These are phyloP conservation scores for Wickerhamomyces xylosicus DNA, from an alignment of 805 yeast genomes.

Conservation along the genomic window DNA sequence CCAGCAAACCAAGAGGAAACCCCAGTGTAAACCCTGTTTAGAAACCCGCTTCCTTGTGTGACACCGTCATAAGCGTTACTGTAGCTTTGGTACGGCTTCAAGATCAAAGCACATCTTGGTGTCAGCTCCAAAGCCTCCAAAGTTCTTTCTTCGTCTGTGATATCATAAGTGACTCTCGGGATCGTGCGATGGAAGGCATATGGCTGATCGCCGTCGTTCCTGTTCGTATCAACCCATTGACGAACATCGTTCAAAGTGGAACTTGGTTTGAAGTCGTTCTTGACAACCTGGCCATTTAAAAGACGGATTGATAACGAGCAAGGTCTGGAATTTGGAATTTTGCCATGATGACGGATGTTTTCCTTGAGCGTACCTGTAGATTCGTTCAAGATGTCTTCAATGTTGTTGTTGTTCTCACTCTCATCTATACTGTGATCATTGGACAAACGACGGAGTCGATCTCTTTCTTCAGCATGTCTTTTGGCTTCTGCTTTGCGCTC, in stretches of 20 bases:
- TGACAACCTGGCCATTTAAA: slow-evolving; percentile 54
- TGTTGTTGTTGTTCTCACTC: slow-evolving; percentile 22
- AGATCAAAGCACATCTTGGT: slow-evolving; percentile 65
- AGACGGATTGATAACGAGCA: slow-evolving; percentile 50
- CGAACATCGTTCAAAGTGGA: slow-evolving; percentile 50
- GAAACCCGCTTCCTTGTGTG: slow-evolving; percentile 13
- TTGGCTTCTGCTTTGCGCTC: slow-evolving; percentile 27
- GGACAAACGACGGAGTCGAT: slow-evolving; percentile 14
- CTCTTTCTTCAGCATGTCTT: slow-evolving; percentile 8
- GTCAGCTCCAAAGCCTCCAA: slow-evolving; percentile 46
- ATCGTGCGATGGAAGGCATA: slow-evolving; percentile 37
- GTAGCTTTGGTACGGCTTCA: slow-evolving; percentile 44
- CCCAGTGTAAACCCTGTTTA: slow-evolving; percentile 23
- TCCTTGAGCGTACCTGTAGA: slow-evolving; percentile 7
- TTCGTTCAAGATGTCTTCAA: slow-evolving; percentile 13
- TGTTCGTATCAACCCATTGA: slow-evolving; percentile 41
- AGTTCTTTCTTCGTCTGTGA: slow-evolving; percentile 47
- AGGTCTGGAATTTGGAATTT: slow-evolving; percentile 1
- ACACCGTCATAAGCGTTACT: slow-evolving; percentile 19
- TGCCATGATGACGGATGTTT: slow-evolving; percentile 10
- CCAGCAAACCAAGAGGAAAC: slow-evolving; percentile 22
- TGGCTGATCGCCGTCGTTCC: slow-evolving; percentile 38
- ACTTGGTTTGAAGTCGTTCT: slow-evolving; percentile 34
- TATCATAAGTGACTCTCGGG: slow-evolving; percentile 55
- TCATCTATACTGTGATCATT: slow-evolving; percentile 6